phyloP scores from a whole-genome alignment of 2,329 filamentous ascomycete genomes.

The Fusarium albosuccineum region DNA sequence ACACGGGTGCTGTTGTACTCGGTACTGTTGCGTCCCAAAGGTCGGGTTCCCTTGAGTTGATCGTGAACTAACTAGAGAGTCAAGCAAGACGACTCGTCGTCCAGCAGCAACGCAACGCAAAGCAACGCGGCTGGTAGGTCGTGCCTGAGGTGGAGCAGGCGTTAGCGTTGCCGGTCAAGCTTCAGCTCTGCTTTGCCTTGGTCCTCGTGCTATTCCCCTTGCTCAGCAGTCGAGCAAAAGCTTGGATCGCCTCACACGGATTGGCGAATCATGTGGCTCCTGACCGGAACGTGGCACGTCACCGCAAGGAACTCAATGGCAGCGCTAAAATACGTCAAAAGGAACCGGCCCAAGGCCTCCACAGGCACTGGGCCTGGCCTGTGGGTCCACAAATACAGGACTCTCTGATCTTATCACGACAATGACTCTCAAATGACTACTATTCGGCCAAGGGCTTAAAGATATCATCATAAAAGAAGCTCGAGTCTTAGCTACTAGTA shows the following conservation, averaged over 20 bases:
- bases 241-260: constrained; percentile 21
- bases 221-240: constrained; percentile 20
- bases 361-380: too few species aligned
- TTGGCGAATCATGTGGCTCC: constrained; percentile 33
- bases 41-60: constrained; percentile 17
- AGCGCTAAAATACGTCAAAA: constrained; percentile 3
- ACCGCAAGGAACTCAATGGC: constrained; percentile 29
- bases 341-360: neutral
- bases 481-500: too few species aligned
- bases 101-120: neutral
- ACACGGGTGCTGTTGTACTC: constrained; percentile 15
- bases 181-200: too few species aligned
- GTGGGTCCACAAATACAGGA: too few species aligned
- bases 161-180: too few species aligned
- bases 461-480: too few species aligned
- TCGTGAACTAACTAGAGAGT: neutral
- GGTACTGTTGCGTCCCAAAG: neutral
- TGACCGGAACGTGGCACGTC: constrained; percentile 37
- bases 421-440: too few species aligned
- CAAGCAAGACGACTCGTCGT: neutral
- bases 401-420: too few species aligned
- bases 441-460: too few species aligned
- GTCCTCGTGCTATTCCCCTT: too few species aligned
- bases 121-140: neutral
- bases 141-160: neutral